A percentile compares a stretch with the other conserved stretches of the same genome.
These are phyloP conservation scores for Lachnellula cervina DNA, from an alignment of 2,329 filamentous ascomycete genomes.

Conservation along the genomic window DNA sequence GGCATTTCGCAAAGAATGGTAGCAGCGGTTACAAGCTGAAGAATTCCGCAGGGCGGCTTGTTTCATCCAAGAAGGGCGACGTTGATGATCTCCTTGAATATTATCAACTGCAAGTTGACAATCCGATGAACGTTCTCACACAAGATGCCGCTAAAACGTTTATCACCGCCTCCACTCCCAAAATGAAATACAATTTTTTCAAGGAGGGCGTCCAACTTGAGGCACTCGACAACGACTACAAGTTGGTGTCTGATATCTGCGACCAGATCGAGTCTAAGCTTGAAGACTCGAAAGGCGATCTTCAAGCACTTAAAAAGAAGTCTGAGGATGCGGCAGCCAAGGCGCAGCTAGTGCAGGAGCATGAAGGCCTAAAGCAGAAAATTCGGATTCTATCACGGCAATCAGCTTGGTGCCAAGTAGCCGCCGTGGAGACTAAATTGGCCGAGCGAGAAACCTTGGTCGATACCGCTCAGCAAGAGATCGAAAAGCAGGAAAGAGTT, in stretches of 20 bases:
- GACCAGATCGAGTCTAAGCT: slow-evolving; percentile 67
- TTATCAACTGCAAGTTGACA: slow-evolving; percentile 90
- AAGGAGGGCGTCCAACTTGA: slow-evolving; percentile 91
- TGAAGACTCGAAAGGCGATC: slow-evolving; percentile 54
- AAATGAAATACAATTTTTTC: slow-evolving; percentile 94
- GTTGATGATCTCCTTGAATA: slow-evolving; percentile 92
- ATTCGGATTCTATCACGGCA: slow-evolving; percentile 48
- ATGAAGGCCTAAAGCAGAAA: slow-evolving; percentile 58
- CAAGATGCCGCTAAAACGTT: slow-evolving; percentile 95
- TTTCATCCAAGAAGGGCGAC: slow-evolving; percentile 80
- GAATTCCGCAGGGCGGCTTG: slow-evolving; percentile 59
- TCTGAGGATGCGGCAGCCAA: slow-evolving; percentile 59
- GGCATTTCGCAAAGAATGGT: slow-evolving; percentile 73
- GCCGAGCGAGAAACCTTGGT: slow-evolving; percentile 36
- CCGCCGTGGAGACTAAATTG: slow-evolving; percentile 61
- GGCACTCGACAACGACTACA: slow-evolving; percentile 86
- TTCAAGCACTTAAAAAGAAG: slow-evolving; percentile 54
- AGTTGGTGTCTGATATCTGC: slow-evolving; percentile 71
- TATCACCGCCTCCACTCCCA: slow-evolving; percentile 74
- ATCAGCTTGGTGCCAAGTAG: slow-evolving; percentile 85
- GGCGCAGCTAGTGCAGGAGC: slow-evolving; percentile 60
- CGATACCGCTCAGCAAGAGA: slow-evolving; percentile 31
- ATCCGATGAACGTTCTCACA: slow-evolving; percentile 90
- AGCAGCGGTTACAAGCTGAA: slow-evolving; percentile 85
- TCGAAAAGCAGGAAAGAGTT: slow-evolving; percentile 36